Evolutionary conservation across 1,284 basidiomycete genomes (phyloP).

Genomic region (Lentinus polychrous): DNA sequence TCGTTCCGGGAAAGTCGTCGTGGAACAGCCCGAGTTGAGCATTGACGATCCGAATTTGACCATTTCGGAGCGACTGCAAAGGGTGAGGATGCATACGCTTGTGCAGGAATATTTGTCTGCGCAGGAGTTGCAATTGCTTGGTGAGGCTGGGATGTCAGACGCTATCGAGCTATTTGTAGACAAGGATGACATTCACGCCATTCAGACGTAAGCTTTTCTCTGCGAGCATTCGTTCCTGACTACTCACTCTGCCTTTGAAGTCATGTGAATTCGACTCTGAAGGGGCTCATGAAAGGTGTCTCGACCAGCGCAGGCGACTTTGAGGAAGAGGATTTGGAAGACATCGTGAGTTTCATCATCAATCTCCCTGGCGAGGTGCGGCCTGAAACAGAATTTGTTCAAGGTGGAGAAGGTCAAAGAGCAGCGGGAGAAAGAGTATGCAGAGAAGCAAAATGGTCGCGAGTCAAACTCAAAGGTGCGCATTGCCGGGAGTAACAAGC

Average conservation of each 20-base stretch:
- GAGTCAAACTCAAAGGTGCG: conserved; percentile 20
- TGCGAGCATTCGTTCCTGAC: neutral
- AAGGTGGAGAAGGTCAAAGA: conserved; percentile 65
- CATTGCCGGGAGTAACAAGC: neutral
- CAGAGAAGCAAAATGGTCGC: conserved; percentile 30
- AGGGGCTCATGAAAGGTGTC: conserved; percentile 59
- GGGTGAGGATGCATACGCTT: conserved; percentile 68
- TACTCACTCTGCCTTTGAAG: conserved; percentile 29
- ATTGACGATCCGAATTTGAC: conserved; percentile 67
- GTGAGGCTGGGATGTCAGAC: conserved; percentile 82
- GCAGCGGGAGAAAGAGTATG: conserved; percentile 56
- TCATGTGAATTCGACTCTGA: conserved; percentile 63
- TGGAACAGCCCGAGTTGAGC: conserved; percentile 67
- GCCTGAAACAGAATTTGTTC: too few relatives aligned
- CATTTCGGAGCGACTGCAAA: conserved; percentile 60
- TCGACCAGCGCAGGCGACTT: conserved; percentile 51
- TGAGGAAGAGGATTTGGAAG: conserved; percentile 69
- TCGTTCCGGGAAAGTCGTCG: conserved; percentile 44
- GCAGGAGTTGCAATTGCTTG: conserved; percentile 84
- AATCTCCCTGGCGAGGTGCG: neutral
- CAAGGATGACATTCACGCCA: conserved; percentile 91
- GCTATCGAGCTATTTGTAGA: conserved; percentile 92
- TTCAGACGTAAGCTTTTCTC: conserved; percentile 62
- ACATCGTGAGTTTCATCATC: conserved; percentile 45
- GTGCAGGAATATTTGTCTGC: conserved; percentile 86